A percentile compares a stretch with the other conserved stretches of the same genome.
These are phyloP conservation scores for Cercospora sesami DNA, from an alignment of 2,329 filamentous ascomycete genomes.

Conservation along the genomic window DNA sequence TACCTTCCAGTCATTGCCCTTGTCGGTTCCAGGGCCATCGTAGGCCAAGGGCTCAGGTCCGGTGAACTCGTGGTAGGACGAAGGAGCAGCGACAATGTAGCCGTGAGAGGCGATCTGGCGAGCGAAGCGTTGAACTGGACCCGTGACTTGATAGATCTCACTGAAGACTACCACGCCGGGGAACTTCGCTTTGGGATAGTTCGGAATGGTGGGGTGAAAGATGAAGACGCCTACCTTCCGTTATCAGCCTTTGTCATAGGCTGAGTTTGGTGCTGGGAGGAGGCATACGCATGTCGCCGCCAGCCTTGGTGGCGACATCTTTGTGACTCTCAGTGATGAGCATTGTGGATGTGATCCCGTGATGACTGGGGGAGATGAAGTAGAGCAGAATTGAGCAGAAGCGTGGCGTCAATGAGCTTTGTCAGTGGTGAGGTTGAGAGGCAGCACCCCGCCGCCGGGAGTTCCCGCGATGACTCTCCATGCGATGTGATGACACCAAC, in stretches of 20 bases:
- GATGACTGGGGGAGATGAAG: background rate
- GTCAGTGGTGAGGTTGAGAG: constrained; percentile 1
- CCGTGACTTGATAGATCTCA: constrained; percentile 91
- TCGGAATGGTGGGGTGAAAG: constrained; percentile 81
- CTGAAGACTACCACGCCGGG: constrained; percentile 86
- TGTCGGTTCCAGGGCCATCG: constrained; percentile 82
- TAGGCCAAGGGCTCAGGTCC: constrained; percentile 81
- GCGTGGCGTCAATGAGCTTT: constrained; percentile 2
- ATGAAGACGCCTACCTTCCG: constrained; percentile 71
- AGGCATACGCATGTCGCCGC: constrained; percentile 59
- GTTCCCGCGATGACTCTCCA: constrained; percentile 9
- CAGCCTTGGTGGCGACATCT: constrained; percentile 61
- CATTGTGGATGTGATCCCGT: constrained; percentile 46
- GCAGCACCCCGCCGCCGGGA: background rate
- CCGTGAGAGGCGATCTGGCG: constrained; percentile 89
- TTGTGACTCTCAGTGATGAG: constrained; percentile 59
- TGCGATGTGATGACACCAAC: constrained; percentile 6
- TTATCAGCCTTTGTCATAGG: constrained; percentile 31
- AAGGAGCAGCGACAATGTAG: constrained; percentile 89
- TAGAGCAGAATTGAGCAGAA: background rate
- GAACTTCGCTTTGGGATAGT: constrained; percentile 86
- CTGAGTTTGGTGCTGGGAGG: constrained; percentile 11
- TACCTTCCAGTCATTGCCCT: constrained; percentile 83
- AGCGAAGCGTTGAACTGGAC: constrained; percentile 83
- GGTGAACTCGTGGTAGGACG: constrained; percentile 90